phyloP scores from a whole-genome alignment of 306 rosid genomes.

The Ormosia emarginata region DNA sequence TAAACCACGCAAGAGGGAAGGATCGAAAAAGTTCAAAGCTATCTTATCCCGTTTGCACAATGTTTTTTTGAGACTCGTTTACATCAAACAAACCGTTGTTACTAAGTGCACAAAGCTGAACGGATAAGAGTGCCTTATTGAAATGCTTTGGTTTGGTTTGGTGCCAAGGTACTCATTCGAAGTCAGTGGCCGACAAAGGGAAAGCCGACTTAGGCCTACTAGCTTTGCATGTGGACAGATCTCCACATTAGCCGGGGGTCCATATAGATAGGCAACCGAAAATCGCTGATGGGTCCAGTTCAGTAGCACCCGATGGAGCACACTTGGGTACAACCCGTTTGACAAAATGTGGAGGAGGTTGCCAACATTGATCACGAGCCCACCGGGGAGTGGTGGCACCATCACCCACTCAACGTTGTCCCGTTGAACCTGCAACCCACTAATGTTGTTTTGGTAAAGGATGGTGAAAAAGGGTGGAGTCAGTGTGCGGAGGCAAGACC shows the following conservation, averaged over 20 bases:
- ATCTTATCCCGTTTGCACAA: conserved; percentile 53
- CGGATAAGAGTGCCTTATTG: conserved; percentile 68
- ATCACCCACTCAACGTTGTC: conserved; percentile 72
- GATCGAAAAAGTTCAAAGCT: not conserved
- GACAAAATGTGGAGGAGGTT: conserved; percentile 78
- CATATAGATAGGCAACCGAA: conserved; percentile 66
- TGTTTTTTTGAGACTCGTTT: conserved; percentile 34
- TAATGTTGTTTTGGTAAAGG: conserved; percentile 64
- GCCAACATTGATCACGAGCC: conserved; percentile 54
- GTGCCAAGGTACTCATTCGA: conserved; percentile 86
- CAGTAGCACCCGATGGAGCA: conserved; percentile 72
- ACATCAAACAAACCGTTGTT: conserved; percentile 48
- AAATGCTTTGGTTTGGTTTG: conserved; percentile 83
- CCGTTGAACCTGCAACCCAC: conserved; percentile 63
- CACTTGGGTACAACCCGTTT: conserved; percentile 65
- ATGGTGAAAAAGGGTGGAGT: conserved; percentile 74
- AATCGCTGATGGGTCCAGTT: conserved; percentile 60
- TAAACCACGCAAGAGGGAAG: conserved; percentile 31
- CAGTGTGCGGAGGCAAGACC: conserved; percentile 87
- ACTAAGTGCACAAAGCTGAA: conserved; percentile 45
- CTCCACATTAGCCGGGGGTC: conserved; percentile 52
- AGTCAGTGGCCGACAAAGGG: conserved; percentile 67
- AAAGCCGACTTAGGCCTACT: conserved; percentile 59
- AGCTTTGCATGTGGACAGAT: conserved; percentile 63
- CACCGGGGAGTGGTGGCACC: conserved; percentile 44